phyloP scores from a whole-genome alignment of 192 early-diverging fungal species.

The Podila horticola region DNA sequence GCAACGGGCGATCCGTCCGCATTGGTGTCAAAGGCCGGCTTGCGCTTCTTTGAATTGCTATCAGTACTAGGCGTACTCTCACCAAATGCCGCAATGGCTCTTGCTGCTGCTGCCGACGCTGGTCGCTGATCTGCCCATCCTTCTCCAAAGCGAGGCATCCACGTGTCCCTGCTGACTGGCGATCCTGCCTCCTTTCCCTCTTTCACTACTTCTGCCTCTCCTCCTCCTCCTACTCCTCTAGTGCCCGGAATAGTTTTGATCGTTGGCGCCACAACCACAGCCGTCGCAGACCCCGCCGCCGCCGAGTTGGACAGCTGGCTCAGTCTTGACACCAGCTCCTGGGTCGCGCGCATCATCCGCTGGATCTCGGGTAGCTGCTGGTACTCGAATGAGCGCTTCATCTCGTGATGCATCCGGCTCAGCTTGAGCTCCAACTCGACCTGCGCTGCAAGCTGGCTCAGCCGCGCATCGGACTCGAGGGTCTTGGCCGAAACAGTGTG shows the following conservation, averaged over 20 bases:
- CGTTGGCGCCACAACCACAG: constrained; percentile 29
- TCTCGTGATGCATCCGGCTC: constrained; percentile 35
- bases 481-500: constrained; percentile 21
- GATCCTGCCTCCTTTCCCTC: background rate
- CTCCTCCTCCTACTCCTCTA: background rate
- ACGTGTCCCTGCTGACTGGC: background rate
- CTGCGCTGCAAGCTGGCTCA: constrained; percentile 24
- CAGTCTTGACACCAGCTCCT: constrained; percentile 35
- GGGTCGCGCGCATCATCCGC: constrained; percentile 39
- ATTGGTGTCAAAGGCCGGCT: background rate
- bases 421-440: constrained; percentile 38
- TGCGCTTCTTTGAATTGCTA: background rate
- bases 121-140: background rate
- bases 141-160: background rate
- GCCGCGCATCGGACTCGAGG: constrained; percentile 38
- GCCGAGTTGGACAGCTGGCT: constrained; percentile 32
- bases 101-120: background rate
- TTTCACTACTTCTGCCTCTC: background rate
- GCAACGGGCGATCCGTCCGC: background rate
- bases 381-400: constrained; percentile 31
- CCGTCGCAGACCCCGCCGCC: constrained; percentile 38
- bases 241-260: background rate
- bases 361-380: constrained; percentile 38
- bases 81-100: background rate
- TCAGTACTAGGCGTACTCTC: too few species aligned